Percentiles rank a stretch among this genome's conserved stretches.
These are phyloP conservation scores for Raddia guianensis DNA, from an alignment of 176 grass and related monocot species.

Conservation along the genomic window DNA sequence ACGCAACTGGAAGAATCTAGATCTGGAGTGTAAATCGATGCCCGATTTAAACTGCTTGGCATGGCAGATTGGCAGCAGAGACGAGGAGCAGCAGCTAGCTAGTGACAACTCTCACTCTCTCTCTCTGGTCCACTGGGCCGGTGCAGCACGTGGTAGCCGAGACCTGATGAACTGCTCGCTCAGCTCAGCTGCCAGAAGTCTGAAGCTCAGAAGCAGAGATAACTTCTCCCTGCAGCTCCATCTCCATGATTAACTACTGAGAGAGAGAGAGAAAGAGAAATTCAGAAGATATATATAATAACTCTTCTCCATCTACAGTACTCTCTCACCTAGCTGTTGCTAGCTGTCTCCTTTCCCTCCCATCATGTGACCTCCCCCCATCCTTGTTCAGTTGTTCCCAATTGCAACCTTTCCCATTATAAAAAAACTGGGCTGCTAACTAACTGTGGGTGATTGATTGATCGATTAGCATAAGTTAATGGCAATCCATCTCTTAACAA, in stretches of 20 bases:
- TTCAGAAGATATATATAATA: background rate
- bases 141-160: slow-evolving; percentile 37
- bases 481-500: background rate
- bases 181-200: slow-evolving; percentile 25
- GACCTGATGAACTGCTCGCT: slow-evolving; percentile 7
- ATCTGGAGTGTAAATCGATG: slow-evolving; percentile 37
- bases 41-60: slow-evolving; percentile 23
- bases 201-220: slow-evolving; percentile 26
- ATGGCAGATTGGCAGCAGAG: too few species aligned
- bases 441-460: background rate
- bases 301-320: background rate
- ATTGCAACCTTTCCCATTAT: slow-evolving; percentile 32
- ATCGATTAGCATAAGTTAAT: background rate
- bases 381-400: slow-evolving; percentile 54
- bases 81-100: background rate
- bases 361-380: slow-evolving; percentile 69
- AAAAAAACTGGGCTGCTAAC: background rate
- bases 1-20: background rate
- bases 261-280: background rate
- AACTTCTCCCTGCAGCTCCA: slow-evolving; percentile 15
- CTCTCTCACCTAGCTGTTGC: slow-evolving; percentile 78
- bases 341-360: slow-evolving; percentile 63
- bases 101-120: background rate
- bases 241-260: slow-evolving; percentile 31
- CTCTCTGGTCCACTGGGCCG: slow-evolving; percentile 23